Percentiles rank a stretch among this genome's conserved stretches.
These are phyloP conservation scores for Globisporangium ultimum DNA, from an alignment of 352 stramenopile species.

Conservation along the genomic window DNA sequence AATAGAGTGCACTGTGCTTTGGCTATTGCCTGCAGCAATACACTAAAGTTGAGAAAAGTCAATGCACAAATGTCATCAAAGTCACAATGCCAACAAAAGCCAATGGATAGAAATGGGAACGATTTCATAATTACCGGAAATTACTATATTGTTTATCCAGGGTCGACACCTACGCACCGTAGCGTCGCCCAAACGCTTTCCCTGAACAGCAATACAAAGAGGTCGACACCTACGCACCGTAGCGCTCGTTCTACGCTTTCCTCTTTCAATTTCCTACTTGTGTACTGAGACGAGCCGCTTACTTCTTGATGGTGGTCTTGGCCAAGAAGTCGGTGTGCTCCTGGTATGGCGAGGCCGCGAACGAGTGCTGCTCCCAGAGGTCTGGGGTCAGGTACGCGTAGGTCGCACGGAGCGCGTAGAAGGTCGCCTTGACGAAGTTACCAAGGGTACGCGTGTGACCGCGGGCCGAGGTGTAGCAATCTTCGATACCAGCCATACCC, in stretches of 20 bases:
- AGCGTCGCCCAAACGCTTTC: conserved; percentile 84
- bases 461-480: conserved; percentile 96
- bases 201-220: conserved; percentile 51
- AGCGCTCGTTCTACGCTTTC: conserved; percentile 87
- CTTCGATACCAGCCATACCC: conserved; percentile 98
- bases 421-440: conserved; percentile 99
- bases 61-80: not conserved
- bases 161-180: conserved; percentile 91
- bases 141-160: conserved; percentile 33
- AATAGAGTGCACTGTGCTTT: no score
- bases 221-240: conserved; percentile 89
- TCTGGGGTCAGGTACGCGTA: conserved; percentile 99
- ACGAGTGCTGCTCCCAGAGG: conserved; percentile 97
- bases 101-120: not conserved
- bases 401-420: conserved; percentile 96
- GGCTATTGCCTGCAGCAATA: no score
- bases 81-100: not conserved
- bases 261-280: conserved; percentile 31
- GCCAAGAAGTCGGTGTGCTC: conserved; percentile 99
- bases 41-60: no score
- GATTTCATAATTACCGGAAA: conserved; percentile 7
- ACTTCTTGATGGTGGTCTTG: conserved; percentile 94
- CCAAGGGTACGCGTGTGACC: conserved; percentile 99
- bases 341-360: conserved; percentile 95
- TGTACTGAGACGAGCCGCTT: conserved; percentile 26